Conservation (phyloP, 371 early-diverging fungal species). For the Apophysomyces trapeziformis region DNA sequence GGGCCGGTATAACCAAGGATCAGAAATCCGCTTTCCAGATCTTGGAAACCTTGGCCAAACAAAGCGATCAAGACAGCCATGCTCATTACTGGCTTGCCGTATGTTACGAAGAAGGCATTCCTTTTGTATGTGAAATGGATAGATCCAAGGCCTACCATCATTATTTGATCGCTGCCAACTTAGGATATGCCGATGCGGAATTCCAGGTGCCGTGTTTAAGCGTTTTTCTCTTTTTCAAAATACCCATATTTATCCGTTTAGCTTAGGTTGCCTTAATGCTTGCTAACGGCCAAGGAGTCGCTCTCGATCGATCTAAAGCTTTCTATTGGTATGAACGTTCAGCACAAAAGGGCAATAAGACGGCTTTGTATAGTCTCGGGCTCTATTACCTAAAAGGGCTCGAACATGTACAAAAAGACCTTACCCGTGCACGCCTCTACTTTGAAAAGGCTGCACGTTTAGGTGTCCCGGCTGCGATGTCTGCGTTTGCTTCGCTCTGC, state of each 20-base stretch:
- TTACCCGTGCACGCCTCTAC: conserved; percentile 28
- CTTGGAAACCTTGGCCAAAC: conserved; percentile 16
- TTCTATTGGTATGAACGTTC: conserved; percentile 55
- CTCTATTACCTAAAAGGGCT: conserved; percentile 49
- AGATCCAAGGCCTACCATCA: conserved; percentile 25
- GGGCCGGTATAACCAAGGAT: conserved; percentile 28
- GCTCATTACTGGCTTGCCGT: conserved; percentile 38
- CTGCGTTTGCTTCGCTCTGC: conserved; percentile 34
- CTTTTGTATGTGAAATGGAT: conserved; percentile 20
- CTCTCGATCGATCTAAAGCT: conserved; percentile 39
- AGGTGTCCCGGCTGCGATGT: conserved; percentile 38
- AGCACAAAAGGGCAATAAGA: conserved; percentile 44
- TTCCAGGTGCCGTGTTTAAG: conserved; percentile 27
- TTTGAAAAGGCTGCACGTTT: conserved; percentile 44
- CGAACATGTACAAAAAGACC: conserved; percentile 31
- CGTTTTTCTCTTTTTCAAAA: not conserved
- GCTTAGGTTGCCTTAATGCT: conserved; percentile 36
- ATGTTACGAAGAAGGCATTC: conserved; percentile 38
- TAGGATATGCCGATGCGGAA: conserved; percentile 32
- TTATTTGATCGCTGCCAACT: conserved; percentile 26
- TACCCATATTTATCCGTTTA: not conserved
- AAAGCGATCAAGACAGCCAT: conserved; percentile 13
- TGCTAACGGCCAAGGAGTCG: conserved; percentile 49
- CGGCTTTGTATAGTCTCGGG: conserved; percentile 42
- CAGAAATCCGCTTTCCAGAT: conserved; percentile 24